Percentiles rank a stretch among this genome's conserved stretches.
These are phyloP conservation scores for Selenicereus undatus DNA, from an alignment of 148 eudicot species.

Conservation along the genomic window DNA sequence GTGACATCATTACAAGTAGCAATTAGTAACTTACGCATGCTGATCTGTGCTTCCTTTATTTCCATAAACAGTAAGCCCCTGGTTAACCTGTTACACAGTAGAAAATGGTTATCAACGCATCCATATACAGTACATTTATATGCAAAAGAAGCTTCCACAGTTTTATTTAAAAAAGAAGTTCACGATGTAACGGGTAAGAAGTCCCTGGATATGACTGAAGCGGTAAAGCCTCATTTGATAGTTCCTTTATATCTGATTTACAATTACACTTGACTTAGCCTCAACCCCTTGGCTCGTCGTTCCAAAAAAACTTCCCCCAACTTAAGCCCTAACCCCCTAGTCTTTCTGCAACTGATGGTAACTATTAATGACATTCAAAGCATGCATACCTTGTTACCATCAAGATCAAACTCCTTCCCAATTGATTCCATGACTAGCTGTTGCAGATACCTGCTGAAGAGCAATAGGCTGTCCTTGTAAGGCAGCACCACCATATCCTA, in stretches of 20 bases:
- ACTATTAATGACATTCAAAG: no score
- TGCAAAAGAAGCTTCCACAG: background rate
- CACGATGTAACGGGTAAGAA: no score
- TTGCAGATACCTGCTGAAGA: slow-evolving; percentile 92
- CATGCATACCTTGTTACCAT: slow-evolving; percentile 76
- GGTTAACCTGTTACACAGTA: slow-evolving; percentile 64
- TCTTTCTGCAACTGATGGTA: no score
- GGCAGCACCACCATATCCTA: slow-evolving; percentile 99
- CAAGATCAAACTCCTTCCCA: slow-evolving; percentile 97
- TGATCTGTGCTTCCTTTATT: slow-evolving; percentile 99
- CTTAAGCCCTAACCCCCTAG: no score
- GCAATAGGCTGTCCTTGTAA: slow-evolving; percentile 92
- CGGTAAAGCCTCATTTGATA: no score
- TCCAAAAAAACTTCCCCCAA: no score
- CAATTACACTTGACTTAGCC: no score
- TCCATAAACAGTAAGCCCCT: slow-evolving; percentile 91
- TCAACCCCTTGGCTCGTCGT: no score
- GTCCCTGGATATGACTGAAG: no score
- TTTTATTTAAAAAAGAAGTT: no score
- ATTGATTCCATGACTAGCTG: slow-evolving; percentile 99
- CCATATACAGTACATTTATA: background rate
- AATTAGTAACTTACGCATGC: slow-evolving; percentile 71
- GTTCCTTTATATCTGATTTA: no score
- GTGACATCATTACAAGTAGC: background rate
- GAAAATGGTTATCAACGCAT: slow-evolving; percentile 5